These are phyloP conservation scores for Zygotorulaspora mrakii DNA, from an alignment of 1,139 yeast species.

Conservation along the genomic window DNA sequence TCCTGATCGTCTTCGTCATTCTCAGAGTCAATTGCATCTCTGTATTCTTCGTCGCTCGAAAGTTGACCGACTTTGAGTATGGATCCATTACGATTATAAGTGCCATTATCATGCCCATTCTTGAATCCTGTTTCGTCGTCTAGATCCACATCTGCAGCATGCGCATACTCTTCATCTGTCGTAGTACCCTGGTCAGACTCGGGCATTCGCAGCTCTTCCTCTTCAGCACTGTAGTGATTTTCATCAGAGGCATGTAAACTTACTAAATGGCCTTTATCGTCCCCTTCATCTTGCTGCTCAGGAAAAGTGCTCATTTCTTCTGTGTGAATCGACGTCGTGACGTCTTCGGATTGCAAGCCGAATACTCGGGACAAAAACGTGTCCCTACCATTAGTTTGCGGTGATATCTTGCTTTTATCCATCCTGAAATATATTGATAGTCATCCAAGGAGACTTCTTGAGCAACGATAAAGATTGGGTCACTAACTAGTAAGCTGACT, in stretches of 20 bases:
- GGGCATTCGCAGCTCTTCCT: constrained; percentile 26
- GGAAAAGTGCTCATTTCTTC: constrained; percentile 30
- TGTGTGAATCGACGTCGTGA: constrained; percentile 26
- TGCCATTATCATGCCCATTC: constrained; percentile 1
- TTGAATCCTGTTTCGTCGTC: constrained; percentile 7
- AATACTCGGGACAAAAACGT: constrained; percentile 42
- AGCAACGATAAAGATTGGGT: too few species aligned
- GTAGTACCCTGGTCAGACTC: constrained; percentile 36
- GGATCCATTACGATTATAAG: constrained; percentile 15
- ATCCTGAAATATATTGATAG: too few species aligned
- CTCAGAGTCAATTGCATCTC: constrained; percentile 16
- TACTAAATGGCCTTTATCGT: constrained; percentile 8
- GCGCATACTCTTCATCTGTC: constrained; percentile 21
- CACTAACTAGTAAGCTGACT: too few species aligned
- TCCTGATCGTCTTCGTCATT: constrained; percentile 17
- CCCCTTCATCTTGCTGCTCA: constrained; percentile 12
- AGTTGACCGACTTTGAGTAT: constrained; percentile 27
- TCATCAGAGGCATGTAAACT: constrained; percentile 4
- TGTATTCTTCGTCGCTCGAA: constrained; percentile 27
- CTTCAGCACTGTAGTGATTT: constrained; percentile 12
- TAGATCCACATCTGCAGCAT: constrained; percentile 14
- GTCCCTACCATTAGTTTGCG: constrained; percentile 26
- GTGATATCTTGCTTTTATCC: constrained; percentile 11
- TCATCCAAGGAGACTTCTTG: too few species aligned
- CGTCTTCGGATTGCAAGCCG: constrained; percentile 38